Evolutionary conservation across 2,329 filamentous ascomycete species (phyloP).

Genomic region (Xylaria sp.): DNA sequence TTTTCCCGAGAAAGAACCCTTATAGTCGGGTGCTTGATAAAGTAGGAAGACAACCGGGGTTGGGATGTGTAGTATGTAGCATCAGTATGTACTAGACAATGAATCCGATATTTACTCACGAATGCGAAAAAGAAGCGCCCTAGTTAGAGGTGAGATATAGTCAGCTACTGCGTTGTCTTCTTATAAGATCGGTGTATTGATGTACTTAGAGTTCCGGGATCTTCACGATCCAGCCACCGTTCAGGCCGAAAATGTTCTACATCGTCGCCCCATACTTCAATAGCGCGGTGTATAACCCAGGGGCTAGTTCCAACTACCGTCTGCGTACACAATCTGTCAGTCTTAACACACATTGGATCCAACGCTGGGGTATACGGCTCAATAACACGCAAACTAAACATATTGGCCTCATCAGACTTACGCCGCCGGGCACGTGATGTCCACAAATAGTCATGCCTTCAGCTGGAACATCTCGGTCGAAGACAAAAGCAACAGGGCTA

Average conservation of each 20-base stretch:
- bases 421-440: conserved; percentile 18
- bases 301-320: conserved; percentile 24
- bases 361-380: background rate
- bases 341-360: background rate
- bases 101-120: background rate
- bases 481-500: background rate
- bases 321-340: conserved; percentile 4
- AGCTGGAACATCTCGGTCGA: conserved; percentile 20
- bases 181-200: background rate
- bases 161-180: background rate
- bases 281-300: conserved; percentile 17
- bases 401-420: conserved; percentile 7
- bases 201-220: conserved; percentile 11
- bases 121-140: conserved; percentile 26
- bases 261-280: conserved; percentile 21
- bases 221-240: conserved; percentile 20
- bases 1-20: background rate
- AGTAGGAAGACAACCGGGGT: background rate
- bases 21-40: too few species aligned
- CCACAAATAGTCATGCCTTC: conserved; percentile 25
- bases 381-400: background rate
- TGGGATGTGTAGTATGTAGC: too few species aligned
- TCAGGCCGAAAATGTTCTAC: conserved; percentile 23
- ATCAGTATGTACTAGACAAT: too few species aligned
- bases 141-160: background rate